Evolutionary conservation across 495 filamentous ascomycete genomes (phyloP).

Genomic region (Evansstolkia leycettana): DNA sequence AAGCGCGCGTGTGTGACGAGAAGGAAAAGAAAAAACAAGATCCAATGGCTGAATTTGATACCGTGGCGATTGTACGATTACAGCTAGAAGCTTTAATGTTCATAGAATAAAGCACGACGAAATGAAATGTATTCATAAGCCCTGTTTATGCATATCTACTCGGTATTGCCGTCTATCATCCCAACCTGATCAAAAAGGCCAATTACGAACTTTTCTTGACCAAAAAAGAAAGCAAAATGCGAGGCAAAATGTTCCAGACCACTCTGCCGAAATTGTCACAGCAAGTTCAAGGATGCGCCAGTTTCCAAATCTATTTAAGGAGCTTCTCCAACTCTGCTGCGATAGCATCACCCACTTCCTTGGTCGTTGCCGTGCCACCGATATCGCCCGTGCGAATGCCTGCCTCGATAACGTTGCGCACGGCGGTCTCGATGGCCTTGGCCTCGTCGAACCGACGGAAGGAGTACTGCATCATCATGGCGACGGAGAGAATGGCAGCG

Average conservation of each 20-base stretch:
- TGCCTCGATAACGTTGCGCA: slow-evolving; percentile 38
- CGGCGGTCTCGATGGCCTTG: slow-evolving; percentile 38
- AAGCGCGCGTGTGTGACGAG: neutral
- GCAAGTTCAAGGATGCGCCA: too few species aligned
- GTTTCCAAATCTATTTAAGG: slow-evolving; percentile 16
- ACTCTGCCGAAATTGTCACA: too few species aligned
- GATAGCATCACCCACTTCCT: slow-evolving; percentile 41
- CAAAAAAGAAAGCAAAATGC: too few species aligned
- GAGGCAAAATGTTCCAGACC: too few species aligned
- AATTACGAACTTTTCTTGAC: too few species aligned
- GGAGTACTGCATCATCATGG: slow-evolving; percentile 46
- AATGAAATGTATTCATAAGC: too few species aligned
- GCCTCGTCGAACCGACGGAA: slow-evolving; percentile 37
- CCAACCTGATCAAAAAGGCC: too few species aligned
- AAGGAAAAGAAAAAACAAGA: neutral
- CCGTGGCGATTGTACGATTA: neutral
- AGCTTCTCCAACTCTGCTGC: slow-evolving; percentile 36
- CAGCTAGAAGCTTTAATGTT: too few species aligned
- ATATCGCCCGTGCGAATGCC: slow-evolving; percentile 43
- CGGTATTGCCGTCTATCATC: too few species aligned
- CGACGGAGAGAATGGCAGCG: slow-evolving; percentile 40
- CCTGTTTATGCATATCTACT: too few species aligned
- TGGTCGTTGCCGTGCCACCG: slow-evolving; percentile 39
- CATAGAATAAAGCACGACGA: too few species aligned
- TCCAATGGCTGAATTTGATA: neutral